phyloP scores from a whole-genome alignment of 768 basidiomycete species.

The Lactifluus rugatus region DNA sequence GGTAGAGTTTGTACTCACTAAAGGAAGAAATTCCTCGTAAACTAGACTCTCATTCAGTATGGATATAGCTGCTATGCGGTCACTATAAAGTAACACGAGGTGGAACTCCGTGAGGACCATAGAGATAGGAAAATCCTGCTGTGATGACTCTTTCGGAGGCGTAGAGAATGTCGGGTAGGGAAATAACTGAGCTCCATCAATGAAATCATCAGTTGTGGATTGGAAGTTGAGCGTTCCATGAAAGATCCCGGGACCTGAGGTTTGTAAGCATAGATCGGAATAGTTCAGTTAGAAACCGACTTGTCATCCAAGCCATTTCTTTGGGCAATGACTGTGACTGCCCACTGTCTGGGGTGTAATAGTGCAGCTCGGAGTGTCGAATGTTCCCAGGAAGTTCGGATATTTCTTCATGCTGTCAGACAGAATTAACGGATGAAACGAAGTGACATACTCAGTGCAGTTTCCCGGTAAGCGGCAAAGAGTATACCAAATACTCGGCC shows the following conservation, averaged over 20 bases:
- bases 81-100: constrained; percentile 74
- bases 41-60: constrained; percentile 70
- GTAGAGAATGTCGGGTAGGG: constrained; percentile 52
- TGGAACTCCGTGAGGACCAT: constrained; percentile 88
- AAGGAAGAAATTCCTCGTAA: constrained; percentile 74
- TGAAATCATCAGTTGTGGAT: constrained; percentile 57
- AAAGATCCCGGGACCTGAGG: constrained; percentile 76
- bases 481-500: constrained; percentile 66
- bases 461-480: constrained; percentile 66
- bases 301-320: constrained; percentile 85
- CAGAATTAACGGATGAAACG: constrained; percentile 11
- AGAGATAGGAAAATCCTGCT: constrained; percentile 50
- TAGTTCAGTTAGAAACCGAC: constrained; percentile 33
- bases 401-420: constrained; percentile 52
- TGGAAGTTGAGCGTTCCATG: constrained; percentile 71
- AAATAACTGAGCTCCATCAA: constrained; percentile 68
- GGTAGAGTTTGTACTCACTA: constrained; percentile 40
- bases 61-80: constrained; percentile 69
- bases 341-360: constrained; percentile 62
- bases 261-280: background rate
- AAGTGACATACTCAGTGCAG: constrained; percentile 59
- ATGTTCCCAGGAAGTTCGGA: constrained; percentile 80
- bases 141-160: constrained; percentile 23
- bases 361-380: constrained; percentile 68
- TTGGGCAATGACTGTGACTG: constrained; percentile 62